Evolutionary conservation across 2,329 filamentous ascomycete genomes (phyloP).

Genomic region (Cercospora zeina): DNA sequence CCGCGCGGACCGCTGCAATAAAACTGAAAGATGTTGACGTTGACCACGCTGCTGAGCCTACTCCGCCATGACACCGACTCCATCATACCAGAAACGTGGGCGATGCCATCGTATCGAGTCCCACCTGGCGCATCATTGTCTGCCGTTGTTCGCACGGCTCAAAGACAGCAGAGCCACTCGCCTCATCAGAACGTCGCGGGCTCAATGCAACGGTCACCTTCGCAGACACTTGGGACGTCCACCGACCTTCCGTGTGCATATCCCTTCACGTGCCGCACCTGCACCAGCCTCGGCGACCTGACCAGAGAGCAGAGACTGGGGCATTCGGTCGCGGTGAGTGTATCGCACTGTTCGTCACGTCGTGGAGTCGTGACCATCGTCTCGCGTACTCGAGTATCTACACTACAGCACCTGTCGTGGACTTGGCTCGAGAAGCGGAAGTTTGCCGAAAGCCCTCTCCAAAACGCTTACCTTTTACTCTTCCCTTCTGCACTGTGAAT

Average conservation of each 20-base stretch:
- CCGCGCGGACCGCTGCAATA: neutral
- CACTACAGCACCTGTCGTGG: neutral
- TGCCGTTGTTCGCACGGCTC: neutral
- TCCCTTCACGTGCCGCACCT: neutral
- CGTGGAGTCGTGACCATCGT: neutral
- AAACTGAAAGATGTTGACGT: neutral
- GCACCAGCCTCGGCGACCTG: neutral
- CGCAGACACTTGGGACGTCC: neutral
- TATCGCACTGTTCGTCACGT: neutral
- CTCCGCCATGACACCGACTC: neutral
- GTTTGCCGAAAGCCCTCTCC: slow-evolving; percentile 5
- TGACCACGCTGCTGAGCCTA: neutral
- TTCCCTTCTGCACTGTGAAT: neutral
- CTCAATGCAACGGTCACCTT: neutral
- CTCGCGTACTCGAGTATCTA: neutral
- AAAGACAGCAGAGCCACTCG: neutral
- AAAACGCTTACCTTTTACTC: neutral
- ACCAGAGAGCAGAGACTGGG: neutral
- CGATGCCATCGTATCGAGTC: neutral
- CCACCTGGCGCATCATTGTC: neutral
- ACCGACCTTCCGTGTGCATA: neutral
- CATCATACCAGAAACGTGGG: neutral
- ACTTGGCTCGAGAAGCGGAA: slow-evolving; percentile 6
- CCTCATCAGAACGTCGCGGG: too few relatives aligned
- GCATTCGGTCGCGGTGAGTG: neutral